Evolutionary conservation across 495 filamentous ascomycete genomes (phyloP), one percentile per base, ranked within the genome.

Genomic region (Aspergillus campestris): DNA sequence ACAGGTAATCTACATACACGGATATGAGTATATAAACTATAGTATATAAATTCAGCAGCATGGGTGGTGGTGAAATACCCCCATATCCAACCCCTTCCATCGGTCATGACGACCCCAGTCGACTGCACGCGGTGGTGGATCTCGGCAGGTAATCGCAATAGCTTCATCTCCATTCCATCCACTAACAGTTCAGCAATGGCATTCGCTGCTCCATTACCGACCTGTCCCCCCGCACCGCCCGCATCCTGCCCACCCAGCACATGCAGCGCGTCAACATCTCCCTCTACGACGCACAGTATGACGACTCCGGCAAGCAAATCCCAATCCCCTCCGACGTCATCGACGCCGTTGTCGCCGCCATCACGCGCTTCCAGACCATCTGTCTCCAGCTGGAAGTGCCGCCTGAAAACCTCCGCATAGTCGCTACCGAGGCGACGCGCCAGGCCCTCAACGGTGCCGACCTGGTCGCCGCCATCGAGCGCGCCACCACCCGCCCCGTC

Each of bases 151-250:
- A 56, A 44, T 45, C 3, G n/a, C 32, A 31, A 13, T 8, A 24
- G 13, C 29, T n/a, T 29, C 29, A 14, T 24, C 24, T 35, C 11
- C 38, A 27, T 31, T 4, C 29, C 15, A 7, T 45, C 39, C 24
- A 33, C 40, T 43, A 29, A 10, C 10, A 5, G 33, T 8, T 4
- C 34, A 94, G 90, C 69, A 96, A 96, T 75, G 90, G 89, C 48
- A 91, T 96, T 52, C 89, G 90, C 36, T 94, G 94, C 70, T 91
- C 86, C 7, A 88, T 96, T 48, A 85, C 89, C 7, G 79, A 87
- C 44, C 75, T 95, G 29, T 75, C 82, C 1, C 79, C 81, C 7
- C 79, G 83, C 2, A 78, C 69, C 3, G 69, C 82, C 11, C 82
- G 90, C 10, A 75, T 89, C 29, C 73, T 94, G 27, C 84, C 74